Evolutionary conservation across 2,329 filamentous ascomycete species (phyloP).

Genomic region (Phaeosphaeriaceae sp.): DNA sequence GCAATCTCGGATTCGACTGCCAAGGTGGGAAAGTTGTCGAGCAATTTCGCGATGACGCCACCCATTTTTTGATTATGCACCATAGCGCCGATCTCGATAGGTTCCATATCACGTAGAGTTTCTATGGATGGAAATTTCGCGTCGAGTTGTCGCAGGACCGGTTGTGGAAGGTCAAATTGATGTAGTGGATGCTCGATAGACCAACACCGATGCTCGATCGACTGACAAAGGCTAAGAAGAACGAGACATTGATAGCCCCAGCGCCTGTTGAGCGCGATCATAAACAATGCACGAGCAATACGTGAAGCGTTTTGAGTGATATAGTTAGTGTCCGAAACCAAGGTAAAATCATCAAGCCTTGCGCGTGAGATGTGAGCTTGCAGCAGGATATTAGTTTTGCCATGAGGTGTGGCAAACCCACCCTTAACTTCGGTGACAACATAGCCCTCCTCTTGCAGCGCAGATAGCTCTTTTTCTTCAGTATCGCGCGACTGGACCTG

Average conservation of each 20-base stretch:
- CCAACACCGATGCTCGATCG: slow-evolving; percentile 96
- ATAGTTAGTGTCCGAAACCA: slow-evolving; percentile 91
- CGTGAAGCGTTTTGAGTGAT: slow-evolving; percentile 94
- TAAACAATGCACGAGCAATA: slow-evolving; percentile 93
- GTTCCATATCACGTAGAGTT: slow-evolving; percentile 88
- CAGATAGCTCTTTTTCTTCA: slow-evolving; percentile 84
- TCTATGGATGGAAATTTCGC: slow-evolving; percentile 83
- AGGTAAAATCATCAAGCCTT: slow-evolving; percentile 88
- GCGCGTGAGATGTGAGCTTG: slow-evolving; percentile 92
- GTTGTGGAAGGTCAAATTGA: slow-evolving; percentile 88
- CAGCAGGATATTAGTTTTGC: slow-evolving; percentile 93
- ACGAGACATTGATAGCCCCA: slow-evolving; percentile 97
- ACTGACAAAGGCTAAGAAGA: slow-evolving; percentile 89
- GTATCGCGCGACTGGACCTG: slow-evolving; percentile 92
- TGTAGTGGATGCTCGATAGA: slow-evolving; percentile 92
- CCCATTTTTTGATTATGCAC: slow-evolving; percentile 93
- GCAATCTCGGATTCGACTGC: slow-evolving; percentile 93
- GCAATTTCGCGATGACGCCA: slow-evolving; percentile 76
- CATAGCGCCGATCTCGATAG: slow-evolving; percentile 84
- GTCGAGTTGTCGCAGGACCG: slow-evolving; percentile 84
- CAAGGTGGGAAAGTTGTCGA: slow-evolving; percentile 91
- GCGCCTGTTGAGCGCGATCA: slow-evolving; percentile 92
- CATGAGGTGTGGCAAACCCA: slow-evolving; percentile 70
- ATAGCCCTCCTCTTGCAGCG: slow-evolving; percentile 68
- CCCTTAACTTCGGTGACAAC: slow-evolving; percentile 81